Evolutionary conservation across 2,329 filamentous ascomycete species (phyloP).

Genomic region (Epichloe sylvatica): DNA sequence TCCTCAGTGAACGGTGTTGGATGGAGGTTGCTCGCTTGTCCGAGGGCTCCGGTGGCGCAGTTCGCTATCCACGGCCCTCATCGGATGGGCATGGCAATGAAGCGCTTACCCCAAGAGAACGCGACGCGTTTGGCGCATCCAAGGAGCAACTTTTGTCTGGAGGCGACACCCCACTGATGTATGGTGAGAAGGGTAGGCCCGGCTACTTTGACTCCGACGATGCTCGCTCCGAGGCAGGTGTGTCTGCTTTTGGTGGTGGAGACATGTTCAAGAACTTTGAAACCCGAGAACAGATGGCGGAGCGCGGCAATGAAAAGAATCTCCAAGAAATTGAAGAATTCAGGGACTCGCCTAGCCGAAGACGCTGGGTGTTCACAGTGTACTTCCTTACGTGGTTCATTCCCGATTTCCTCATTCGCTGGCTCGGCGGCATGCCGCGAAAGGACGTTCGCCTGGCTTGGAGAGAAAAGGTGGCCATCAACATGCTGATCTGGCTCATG

Average conservation of each 20-base stretch:
- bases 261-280: slow-evolving; percentile 98
- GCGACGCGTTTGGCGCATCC: slow-evolving; percentile 47
- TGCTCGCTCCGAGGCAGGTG: slow-evolving; percentile 77
- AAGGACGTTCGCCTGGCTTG: slow-evolving; percentile 88
- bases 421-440: slow-evolving; percentile 70
- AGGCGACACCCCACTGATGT: slow-evolving; percentile 44
- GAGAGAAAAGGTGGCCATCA: slow-evolving; percentile 96
- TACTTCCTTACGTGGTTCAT: slow-evolving; percentile 75
- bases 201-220: slow-evolving; percentile 81
- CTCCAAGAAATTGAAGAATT: slow-evolving; percentile 83
- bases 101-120: slow-evolving; percentile 42
- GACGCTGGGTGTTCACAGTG: slow-evolving; percentile 79
- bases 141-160: slow-evolving; percentile 44
- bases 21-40: slow-evolving; percentile 69
- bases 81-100: slow-evolving; percentile 54
- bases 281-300: slow-evolving; percentile 84
- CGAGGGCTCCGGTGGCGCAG: slow-evolving; percentile 43
- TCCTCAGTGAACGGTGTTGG: slow-evolving; percentile 93
- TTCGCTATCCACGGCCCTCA: slow-evolving; percentile 26
- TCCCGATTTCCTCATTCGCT: slow-evolving; percentile 68
- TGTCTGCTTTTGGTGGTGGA: slow-evolving; percentile 76
- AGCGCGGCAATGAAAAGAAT: slow-evolving; percentile 83
- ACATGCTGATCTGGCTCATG: slow-evolving; percentile 86
- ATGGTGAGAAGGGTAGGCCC: slow-evolving; percentile 59
- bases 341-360: slow-evolving; percentile 62